These are phyloP conservation scores for Vigna radiata DNA, from an alignment of 306 rosid genomes.

Conservation along the genomic window DNA sequence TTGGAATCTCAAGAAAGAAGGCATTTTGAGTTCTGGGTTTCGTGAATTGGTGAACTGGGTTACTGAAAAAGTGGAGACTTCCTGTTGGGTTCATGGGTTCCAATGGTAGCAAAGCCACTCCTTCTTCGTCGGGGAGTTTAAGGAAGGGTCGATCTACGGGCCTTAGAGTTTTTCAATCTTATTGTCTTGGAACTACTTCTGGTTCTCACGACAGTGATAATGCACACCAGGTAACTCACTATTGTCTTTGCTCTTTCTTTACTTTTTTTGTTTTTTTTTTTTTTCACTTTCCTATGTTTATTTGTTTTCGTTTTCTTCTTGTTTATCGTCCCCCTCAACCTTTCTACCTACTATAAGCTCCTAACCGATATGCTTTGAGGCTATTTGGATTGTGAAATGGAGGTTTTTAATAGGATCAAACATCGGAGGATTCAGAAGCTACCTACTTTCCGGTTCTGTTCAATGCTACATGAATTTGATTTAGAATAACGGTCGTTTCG, in stretches of 20 bases:
- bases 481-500: neutral
- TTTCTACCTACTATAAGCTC: neutral
- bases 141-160: conserved; percentile 55
- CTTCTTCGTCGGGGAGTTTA: conserved; percentile 48
- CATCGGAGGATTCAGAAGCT: conserved; percentile 6
- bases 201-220: conserved; percentile 65
- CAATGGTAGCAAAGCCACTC: conserved; percentile 67
- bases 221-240: conserved; percentile 58
- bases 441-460: conserved; percentile 16
- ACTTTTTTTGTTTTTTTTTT: neutral
- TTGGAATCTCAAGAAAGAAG: conserved; percentile 29
- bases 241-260: neutral
- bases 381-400: conserved; percentile 7
- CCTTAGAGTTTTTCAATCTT: conserved; percentile 57
- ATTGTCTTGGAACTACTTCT: conserved; percentile 73
- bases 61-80: conserved; percentile 9
- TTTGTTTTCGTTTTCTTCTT: neutral
- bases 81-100: conserved; percentile 67
- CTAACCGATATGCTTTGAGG: neutral
- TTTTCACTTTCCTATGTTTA: neutral
- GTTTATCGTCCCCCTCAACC: neutral
- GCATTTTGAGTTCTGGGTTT: conserved; percentile 46
- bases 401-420: conserved; percentile 10
- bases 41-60: neutral
- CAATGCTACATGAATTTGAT: neutral